Percentiles rank a stretch among this genome's conserved stretches.
phyloP scores from a whole-genome alignment of 768 basidiomycete species.

The Candolleomyces aberdarensis region DNA sequence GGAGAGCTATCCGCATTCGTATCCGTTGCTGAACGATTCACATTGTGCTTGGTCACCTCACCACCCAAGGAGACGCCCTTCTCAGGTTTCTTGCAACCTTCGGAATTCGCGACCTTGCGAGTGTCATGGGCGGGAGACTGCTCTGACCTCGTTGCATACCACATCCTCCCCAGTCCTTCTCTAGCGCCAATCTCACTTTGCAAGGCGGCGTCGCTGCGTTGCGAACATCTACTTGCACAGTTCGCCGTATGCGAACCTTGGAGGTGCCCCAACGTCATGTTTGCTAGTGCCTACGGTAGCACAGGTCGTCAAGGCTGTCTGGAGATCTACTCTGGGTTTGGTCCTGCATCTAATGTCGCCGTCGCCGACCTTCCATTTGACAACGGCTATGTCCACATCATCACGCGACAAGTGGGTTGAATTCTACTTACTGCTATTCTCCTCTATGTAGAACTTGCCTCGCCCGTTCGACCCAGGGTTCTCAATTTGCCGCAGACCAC shows the following conservation, averaged over 20 bases:
- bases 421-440: background rate
- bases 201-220: background rate
- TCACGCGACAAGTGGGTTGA: background rate
- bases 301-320: background rate
- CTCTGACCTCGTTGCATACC: background rate
- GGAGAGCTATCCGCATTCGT: no score
- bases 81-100: background rate
- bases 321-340: background rate
- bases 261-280: slow-evolving; percentile 1
- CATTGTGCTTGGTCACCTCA: background rate
- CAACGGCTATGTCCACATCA: background rate
- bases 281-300: background rate
- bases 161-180: background rate
- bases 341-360: background rate
- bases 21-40: background rate
- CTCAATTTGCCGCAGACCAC: background rate
- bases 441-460: background rate
- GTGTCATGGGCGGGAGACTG: background rate
- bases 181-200: background rate
- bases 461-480: background rate
- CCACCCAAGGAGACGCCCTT: background rate
- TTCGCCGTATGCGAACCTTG: background rate
- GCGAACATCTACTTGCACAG: background rate
- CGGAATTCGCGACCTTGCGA: background rate
- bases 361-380: background rate